A percentile compares a stretch with the other conserved stretches of the same genome.
phyloP scores from a whole-genome alignment of 2,329 filamentous ascomycete species.

The Arthrobotrys sinensis region DNA sequence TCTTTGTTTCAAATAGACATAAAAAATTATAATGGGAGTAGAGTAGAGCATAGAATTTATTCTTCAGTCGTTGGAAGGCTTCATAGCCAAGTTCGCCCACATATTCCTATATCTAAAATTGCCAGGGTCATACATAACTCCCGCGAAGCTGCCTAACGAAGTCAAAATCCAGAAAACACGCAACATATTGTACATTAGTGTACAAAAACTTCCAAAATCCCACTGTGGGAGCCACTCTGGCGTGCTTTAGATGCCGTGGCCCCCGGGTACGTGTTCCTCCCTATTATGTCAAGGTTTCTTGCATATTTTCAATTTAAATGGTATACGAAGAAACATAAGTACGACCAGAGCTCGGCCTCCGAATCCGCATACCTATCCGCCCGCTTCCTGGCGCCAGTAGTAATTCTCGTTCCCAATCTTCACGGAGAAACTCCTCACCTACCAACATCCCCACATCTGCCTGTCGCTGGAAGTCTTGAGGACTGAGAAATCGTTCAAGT shows the following conservation, averaged over 20 bases:
- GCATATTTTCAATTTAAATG: neutral
- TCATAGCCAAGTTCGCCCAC: neutral
- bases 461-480: constrained; percentile 19
- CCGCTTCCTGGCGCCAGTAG: neutral
- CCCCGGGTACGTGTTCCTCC: neutral
- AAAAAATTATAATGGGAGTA: neutral
- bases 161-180: too few species aligned
- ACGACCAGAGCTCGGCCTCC: neutral
- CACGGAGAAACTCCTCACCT: constrained; percentile 19
- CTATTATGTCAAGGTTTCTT: neutral
- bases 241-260: neutral
- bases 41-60: neutral
- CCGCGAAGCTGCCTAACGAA: too few species aligned
- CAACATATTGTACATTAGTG: neutral
- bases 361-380: constrained; percentile 5
- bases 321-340: neutral
- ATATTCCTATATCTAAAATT: too few species aligned
- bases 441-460: constrained; percentile 18
- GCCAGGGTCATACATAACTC: too few species aligned
- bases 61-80: neutral
- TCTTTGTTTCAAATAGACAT: neutral
- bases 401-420: constrained; percentile 10
- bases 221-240: neutral
- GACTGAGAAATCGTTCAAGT: constrained; percentile 6
- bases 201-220: neutral